Base-by-base conservation (phyloP, 2,329 filamentous ascomycete species). In the Truncatella angustata region DNA sequence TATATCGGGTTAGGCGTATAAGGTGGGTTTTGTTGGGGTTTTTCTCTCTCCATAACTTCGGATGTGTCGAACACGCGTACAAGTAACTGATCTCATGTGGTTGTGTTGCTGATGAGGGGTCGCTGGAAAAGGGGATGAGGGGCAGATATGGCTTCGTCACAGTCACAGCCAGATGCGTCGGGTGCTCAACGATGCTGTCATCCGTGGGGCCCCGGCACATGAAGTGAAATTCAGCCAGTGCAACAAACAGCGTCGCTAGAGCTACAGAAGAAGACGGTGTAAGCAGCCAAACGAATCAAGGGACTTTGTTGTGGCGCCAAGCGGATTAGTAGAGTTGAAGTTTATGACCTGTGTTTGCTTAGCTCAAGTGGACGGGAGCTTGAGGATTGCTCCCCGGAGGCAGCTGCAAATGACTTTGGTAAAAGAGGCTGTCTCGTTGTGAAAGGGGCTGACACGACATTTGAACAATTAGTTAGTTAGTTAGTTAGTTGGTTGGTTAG, bases 241-340 rank as follows among this genome's bases (percentile, higher is more conserved):
- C 28, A 32, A 32, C 7, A 32, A 32, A 32, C 28, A 14, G 7
- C 7, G 7, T 32, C 28, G 28, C 14, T 7, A 14, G 7, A 32
- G 28, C n/a, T n/a, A n/a, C n/a, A n/a, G n/a, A n/a, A n/a, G n/a
- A n/a, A 30, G 21, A 26, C 40, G 40, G 40, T 44, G 21, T 21
- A 28, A 18, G 28, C 20, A 24, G 40, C 14, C 40, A 23, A 23
- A 24, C 40, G 28, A 44, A 44, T 44, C 40, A 44, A 44, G 40
- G 40, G 40, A 44, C 40, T 24, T 44, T 12, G 14, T 26, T n/a
- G 24, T n/a, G 40, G 24, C 40, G 40, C 40, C 40, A 44, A 44
- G 40, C 28, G 40, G 40, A 44, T 23, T 44, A n/a, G 21, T 44
- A n/a, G 21, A 14, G 40, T 44, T 24, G 20, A 44, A 32, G 28